phyloP scores from a whole-genome alignment of 306 rosid genomes.

The Nissolia schottii region DNA sequence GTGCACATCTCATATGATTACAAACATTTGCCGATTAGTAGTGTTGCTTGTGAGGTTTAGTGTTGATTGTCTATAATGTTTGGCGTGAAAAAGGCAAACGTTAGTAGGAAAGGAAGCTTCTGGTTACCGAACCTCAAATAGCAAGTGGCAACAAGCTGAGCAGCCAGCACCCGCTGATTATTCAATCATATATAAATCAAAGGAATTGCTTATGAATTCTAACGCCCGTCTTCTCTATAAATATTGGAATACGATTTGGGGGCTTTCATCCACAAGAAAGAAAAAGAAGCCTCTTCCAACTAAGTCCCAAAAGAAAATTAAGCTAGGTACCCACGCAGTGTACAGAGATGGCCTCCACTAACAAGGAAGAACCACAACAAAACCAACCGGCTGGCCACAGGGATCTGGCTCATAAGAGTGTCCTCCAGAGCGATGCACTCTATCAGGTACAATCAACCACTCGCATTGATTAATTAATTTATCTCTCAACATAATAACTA shows the following conservation, averaged over 20 bases:
- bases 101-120: neutral
- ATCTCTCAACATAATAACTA: neutral
- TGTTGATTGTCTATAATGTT: no score
- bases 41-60: no score
- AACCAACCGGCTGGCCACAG: constrained; percentile 34
- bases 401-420: constrained; percentile 80
- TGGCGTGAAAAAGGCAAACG: no score
- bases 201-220: neutral
- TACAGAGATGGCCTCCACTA: neutral
- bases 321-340: neutral
- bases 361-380: neutral
- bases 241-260: neutral
- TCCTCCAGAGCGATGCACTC: constrained; percentile 87
- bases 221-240: neutral
- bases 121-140: neutral
- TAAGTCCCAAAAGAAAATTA: neutral
- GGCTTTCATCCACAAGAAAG: neutral
- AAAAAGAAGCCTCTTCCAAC: neutral
- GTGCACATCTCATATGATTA: no score
- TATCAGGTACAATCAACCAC: constrained; percentile 47
- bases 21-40: no score
- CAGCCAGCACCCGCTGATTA: neutral
- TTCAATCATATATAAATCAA: neutral
- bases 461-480: neutral
- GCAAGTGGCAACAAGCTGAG: neutral